Base-by-base conservation (phyloP, 2,329 filamentous ascomycete genomes). In the Cadophora malorum region DNA sequence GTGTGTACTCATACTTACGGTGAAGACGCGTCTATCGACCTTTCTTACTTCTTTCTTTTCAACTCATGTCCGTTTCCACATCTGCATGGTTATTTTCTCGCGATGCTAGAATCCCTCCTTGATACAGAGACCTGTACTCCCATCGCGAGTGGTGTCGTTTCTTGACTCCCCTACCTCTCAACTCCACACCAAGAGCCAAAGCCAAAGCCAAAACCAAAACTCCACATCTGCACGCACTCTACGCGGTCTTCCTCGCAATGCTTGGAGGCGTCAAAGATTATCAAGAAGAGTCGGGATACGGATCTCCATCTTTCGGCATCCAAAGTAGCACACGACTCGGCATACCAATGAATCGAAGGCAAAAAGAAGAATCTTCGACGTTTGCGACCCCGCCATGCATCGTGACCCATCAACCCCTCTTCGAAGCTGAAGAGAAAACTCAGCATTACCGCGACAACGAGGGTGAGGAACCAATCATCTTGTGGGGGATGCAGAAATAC, bases 51-150 rank as follows among this genome's bases (percentile, higher is more conserved):
- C 28, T 28, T 28, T 5, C 5, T 28, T 28, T 28, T 28, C 28
- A 28, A 28, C 5, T 28, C 3, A 28, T 28, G 28, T 28, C 28
- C 28, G 28, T 28, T 28, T 28, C 28, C 28, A 28, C 28, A 28
- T 28, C 28, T 28, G 28, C 28, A 28, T 28, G 28, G 28, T 28
- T 28, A 28, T 28, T 28, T 45, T 45, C n/a, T 59, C 56, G 56
- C 56, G 56, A 59, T 59, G n/a, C 45, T 59, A 59, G 25, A 41
- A 59, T 35, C 38, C 56, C 35, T 59, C 56, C 33, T 59, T 59
- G 56, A 59, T 59, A 59, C 56, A 59, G 56, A 59, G 56, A 59
- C 56, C 56, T 59, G 35, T 59, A 59, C 56, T 28, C 56, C 56
- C 33, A 41, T 41, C 35, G n/a, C 33, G 35, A 59, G 56, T 59